These are phyloP conservation scores for Pyricularia sp. DNA, from an alignment of 2,329 filamentous ascomycete species.

Conservation along the genomic window DNA sequence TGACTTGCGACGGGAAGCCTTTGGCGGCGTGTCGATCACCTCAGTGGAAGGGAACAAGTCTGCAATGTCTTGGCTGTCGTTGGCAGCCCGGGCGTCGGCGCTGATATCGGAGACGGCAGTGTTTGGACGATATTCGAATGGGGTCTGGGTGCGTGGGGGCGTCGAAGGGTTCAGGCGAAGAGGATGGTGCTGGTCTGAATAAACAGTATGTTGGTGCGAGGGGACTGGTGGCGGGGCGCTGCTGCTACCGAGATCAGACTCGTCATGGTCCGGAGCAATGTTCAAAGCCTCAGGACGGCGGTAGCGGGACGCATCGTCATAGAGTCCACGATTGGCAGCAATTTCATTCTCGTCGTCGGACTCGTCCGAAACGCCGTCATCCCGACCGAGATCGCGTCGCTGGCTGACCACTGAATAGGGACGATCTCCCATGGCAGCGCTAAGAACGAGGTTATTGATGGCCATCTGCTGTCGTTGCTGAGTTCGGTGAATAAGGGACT, in stretches of 20 bases:
- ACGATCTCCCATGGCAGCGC: conserved; percentile 22
- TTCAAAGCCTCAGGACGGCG: conserved; percentile 12
- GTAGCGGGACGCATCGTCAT: conserved; percentile 12
- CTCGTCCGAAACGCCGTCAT: conserved; percentile 27
- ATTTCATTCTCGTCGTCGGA: conserved; percentile 22
- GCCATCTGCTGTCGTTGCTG: conserved; percentile 41
- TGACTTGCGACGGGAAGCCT: background rate
- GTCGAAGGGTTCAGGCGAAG: conserved; percentile 39
- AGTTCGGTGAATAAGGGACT: conserved; percentile 44
- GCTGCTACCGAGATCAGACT: conserved; percentile 15
- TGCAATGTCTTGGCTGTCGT: conserved; percentile 34
- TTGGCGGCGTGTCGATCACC: background rate
- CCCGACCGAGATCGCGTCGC: conserved; percentile 25
- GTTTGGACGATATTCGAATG: conserved; percentile 18
- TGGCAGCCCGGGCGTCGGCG: conserved; percentile 32
- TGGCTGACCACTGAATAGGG: conserved; percentile 38
- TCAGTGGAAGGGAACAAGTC: conserved; percentile 22
- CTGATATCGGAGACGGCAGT: conserved; percentile 34
- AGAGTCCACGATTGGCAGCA: background rate
- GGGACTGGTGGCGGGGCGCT: conserved; percentile 5
- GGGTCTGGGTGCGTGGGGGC: conserved; percentile 17
- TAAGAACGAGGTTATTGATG: conserved; percentile 21
- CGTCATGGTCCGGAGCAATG: conserved; percentile 14
- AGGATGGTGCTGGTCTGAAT: conserved; percentile 27
- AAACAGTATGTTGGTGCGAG: background rate